Base-by-base conservation (phyloP, 2,329 filamentous ascomycete species). In the Pseudogymnoascus sp. region DNA sequence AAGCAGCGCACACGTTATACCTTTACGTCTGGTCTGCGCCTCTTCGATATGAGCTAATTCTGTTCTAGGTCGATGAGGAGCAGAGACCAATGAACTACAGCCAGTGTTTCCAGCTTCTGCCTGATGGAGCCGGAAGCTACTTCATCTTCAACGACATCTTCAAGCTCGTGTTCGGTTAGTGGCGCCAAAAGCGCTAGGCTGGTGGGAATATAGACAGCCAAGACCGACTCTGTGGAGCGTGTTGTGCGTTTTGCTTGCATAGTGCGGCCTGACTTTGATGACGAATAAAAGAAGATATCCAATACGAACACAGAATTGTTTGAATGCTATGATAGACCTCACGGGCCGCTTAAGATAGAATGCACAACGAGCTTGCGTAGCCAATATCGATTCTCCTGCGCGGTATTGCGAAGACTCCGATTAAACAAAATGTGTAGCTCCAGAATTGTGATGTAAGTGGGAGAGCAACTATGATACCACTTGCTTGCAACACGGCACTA, bases 101-200 rank as follows among this genome's bases (percentile, higher is more conserved):
- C 63, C 92, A 97, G 79, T 79, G 84, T 63, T 97, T 97, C 84
- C 89, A 95, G 77, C 87, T 97, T 66, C 77, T 85, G 68, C 87
- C 85, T 65, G 88, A 91, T 62, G 77, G 77, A 29, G 68, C 71
- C 60, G 88, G 86, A 69, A 86, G 82, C 77, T 96, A 89, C 81
- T 97, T 85, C 75, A 89, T 97, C 74, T 88, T 87, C 80, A 97
- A 97, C 81, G 93, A 97, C 76, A 79, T 97, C 75, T 97, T 97
- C 86, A 90, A 90, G 78, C 84, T 97, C 66, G 84, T 96, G 69
- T 93, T 90, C 77, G 81, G 77, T 73, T 84, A 55, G 49, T 55
- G 49, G 49, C 45, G 26, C 45, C 45, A 52, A 52, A 52, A 52
- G 12, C 21, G 29, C 49, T 55, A 33, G 49, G 49, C 29, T 55